Base-by-base conservation (phyloP, 768 basidiomycete species). In the Boletus insuetus region DNA sequence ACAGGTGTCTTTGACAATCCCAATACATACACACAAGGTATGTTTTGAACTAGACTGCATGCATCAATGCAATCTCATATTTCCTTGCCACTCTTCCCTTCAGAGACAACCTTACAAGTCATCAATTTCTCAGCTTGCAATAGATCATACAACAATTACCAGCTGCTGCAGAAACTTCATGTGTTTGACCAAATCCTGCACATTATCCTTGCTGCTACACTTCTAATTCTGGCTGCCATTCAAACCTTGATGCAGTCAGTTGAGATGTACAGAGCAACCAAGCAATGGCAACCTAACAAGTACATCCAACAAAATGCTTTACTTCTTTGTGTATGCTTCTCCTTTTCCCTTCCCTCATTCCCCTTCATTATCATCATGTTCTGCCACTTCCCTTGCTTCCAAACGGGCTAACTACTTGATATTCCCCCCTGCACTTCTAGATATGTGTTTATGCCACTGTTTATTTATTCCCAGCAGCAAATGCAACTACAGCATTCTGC, bases 291-390 rank as follows among this genome's bases (percentile, higher is more conserved):
- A 38, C 35, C 37, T 10, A 52, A 45, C 43, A 3, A 19, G 9
- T 45, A 38, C 14, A 46, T 58, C 20, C 34, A 53, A 24, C 48
- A 24, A 13, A 11, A 24, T 50, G 6, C 19, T 53, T 40, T 61
- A 61, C n/a, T 59, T 61, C 37, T 0, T 56, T 3, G 16, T 59
- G 58, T 53, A 50, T 29, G 51, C 50, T 31, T 17, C 17, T 83
- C 73, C 1, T 47, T 49, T 14, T 2, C 17, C 22, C 14, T 13
- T 16, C 16, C 4, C 1, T 12, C 8, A 39, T 17, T 10, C 11
- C 6, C 17, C 19, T 20, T 41, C 26, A 26, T 26, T 26, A 6
- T 26, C 26, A 26, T 26, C 7, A 6, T 26, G 26, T 26, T 26
- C 26, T 26, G 26, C 26, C 26, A 26, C 26, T 26, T 6, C 6